Conservation (phyloP, 768 basidiomycete genomes). For the Suillus weaverae region DNA sequence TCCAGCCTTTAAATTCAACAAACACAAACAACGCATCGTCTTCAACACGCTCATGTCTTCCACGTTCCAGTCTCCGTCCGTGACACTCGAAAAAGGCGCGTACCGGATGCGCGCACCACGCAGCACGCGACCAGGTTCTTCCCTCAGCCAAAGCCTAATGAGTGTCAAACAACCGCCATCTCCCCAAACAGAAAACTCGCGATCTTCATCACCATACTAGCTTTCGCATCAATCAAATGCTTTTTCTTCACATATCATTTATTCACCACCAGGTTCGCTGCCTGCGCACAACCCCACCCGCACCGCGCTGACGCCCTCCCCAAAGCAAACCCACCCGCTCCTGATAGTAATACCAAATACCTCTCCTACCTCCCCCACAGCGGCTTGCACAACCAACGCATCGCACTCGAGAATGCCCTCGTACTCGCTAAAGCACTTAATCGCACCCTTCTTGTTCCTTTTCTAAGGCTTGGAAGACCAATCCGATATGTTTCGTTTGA, state of each 20-base stretch:
- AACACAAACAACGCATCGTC: no score
- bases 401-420: conserved; percentile 83
- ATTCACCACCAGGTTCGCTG: conserved; percentile 54
- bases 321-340: conserved; percentile 28
- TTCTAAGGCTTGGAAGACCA: conserved; percentile 66
- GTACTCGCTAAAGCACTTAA: conserved; percentile 65
- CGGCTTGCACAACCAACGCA: conserved; percentile 85
- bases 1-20: no score
- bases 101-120: conserved; percentile 61
- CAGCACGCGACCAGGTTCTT: conserved; percentile 19
- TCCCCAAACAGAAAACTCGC: conserved; percentile 36
- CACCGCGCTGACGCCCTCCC: conserved; percentile 30
- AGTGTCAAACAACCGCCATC: conserved; percentile 7
- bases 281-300: background rate
- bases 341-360: conserved; percentile 58
- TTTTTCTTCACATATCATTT: conserved; percentile 66
- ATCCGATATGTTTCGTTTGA: conserved; percentile 60
- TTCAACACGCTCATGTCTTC: conserved; percentile 9
- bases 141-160: conserved; percentile 20
- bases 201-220: conserved; percentile 47
- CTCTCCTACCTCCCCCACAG: conserved; percentile 55
- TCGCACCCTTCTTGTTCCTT: conserved; percentile 80
- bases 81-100: conserved; percentile 62
- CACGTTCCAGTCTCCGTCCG: conserved; percentile 54
- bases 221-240: conserved; percentile 48